Conservation (phyloP, 805 yeast species). For the Wickerhamomyces mucosus region DNA sequence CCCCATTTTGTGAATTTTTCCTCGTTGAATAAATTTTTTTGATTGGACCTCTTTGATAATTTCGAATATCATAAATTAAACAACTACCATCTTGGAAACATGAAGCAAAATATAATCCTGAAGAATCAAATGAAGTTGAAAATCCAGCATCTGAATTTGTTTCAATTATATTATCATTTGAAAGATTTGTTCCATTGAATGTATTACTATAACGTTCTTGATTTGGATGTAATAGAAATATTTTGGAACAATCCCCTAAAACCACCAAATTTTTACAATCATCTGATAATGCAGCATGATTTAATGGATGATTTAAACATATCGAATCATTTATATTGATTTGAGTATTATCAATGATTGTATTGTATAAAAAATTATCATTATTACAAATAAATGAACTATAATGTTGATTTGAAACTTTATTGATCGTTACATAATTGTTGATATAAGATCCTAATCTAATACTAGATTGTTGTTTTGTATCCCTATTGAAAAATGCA, state of each 20-base stretch:
- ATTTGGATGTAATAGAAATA: constrained; percentile 40
- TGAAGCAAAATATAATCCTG: constrained; percentile 65
- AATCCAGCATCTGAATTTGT: constrained; percentile 74
- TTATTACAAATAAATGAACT: constrained; percentile 72
- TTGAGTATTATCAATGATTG: constrained; percentile 45
- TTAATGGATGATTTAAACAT: constrained; percentile 56
- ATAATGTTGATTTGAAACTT: constrained; percentile 33
- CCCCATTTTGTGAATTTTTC: constrained; percentile 43
- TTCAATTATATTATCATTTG: constrained; percentile 30
- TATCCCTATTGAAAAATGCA: constrained; percentile 43
- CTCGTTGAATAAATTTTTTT: constrained; percentile 53
- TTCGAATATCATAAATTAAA: constrained; percentile 67
- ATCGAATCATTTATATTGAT: constrained; percentile 34
- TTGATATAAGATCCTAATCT: constrained; percentile 76
- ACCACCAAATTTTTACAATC: constrained; percentile 49
- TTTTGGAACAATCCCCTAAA: constrained; percentile 70
- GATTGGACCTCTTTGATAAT: constrained; percentile 38
- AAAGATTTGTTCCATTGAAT: constrained; percentile 16
- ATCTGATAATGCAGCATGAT: constrained; percentile 63
- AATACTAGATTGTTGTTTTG: constrained; percentile 37
- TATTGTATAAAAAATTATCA: constrained; percentile 60
- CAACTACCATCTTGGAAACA: constrained; percentile 84
- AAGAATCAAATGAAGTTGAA: constrained; percentile 70
- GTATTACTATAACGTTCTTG: constrained; percentile 18
- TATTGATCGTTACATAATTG: constrained; percentile 59